phyloP scores from a whole-genome alignment of 768 basidiomycete genomes.

The Phylloporus rhodoxanthus region DNA sequence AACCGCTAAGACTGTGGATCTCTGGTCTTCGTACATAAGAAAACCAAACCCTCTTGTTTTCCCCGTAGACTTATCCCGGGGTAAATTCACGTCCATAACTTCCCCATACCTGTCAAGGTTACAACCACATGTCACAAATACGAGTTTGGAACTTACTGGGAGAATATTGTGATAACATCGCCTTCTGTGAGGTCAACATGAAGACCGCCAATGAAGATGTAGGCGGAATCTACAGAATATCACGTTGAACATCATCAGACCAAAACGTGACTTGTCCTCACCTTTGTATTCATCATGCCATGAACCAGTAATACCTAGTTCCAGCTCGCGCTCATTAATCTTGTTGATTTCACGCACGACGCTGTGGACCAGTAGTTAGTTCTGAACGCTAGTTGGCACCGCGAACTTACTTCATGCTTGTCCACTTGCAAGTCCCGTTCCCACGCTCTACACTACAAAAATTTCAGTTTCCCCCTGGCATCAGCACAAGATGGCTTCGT shows the following conservation, averaged over 20 bases:
- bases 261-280: slow-evolving; percentile 16
- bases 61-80: slow-evolving; percentile 88
- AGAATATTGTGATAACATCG: slow-evolving; percentile 95
- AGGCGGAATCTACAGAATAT: slow-evolving; percentile 71
- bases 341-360: slow-evolving; percentile 90
- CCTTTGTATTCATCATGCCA: slow-evolving; percentile 98
- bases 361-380: slow-evolving; percentile 37
- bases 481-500: slow-evolving; percentile 56
- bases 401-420: slow-evolving; percentile 64
- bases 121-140: not conserved
- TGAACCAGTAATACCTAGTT: slow-evolving; percentile 64
- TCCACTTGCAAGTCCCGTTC: slow-evolving; percentile 13
- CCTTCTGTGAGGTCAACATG: slow-evolving; percentile 90
- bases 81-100: slow-evolving; percentile 90
- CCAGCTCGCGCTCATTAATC: slow-evolving; percentile 88
- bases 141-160: slow-evolving; percentile 62
- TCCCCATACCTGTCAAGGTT: slow-evolving; percentile 77
- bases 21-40: slow-evolving; percentile 98
- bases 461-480: slow-evolving; percentile 6
- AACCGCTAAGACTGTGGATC: slow-evolving; percentile 91
- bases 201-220: slow-evolving; percentile 89
- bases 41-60: slow-evolving; percentile 91
- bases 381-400: not conserved
- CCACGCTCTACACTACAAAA: slow-evolving; percentile 17
- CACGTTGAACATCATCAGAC: slow-evolving; percentile 3